Evolutionary conservation across 176 grass and related monocot species (phyloP), one percentile per base, ranked within the genome.

Genomic region (Musa acuminata): DNA sequence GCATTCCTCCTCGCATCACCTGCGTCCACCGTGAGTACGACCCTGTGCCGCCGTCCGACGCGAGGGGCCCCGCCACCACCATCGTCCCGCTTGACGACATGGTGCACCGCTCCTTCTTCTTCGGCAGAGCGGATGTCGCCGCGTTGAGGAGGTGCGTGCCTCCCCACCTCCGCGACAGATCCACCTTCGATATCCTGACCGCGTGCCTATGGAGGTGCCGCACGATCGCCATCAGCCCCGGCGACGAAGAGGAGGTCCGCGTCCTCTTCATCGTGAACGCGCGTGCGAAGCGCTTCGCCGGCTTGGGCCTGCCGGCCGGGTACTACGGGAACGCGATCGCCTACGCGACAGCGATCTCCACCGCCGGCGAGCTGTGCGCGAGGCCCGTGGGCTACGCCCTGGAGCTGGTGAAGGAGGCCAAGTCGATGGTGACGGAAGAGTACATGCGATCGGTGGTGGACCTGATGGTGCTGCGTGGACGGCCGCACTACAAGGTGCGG

Each of bases 291-390:
- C 11, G 79, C 43, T 70, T 12, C 20, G 20, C n/a, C 78, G 82
- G 49, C 50, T 27, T 87, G 13, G 82, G 80, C 17, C 71, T 94
- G 1, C 91, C 91, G 0, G 65, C 80, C 19, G 91, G 91, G 0
- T 94, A 79, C 83, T 94, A 94, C 83, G 83, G 91, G 26, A 94
- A 94, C 85, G 91, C 91, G 2, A 83, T 90, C 71, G 82, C 83
- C 2, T 94, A 82, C 79, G 75, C 88, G 12, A 78, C 87, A 2
- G 91, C 91, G 49, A 51, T 83, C 8, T 59, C 85, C 29, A 85
- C 80, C 11, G 91, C 79, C 0, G 78, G 79, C 0, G 81, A 85
- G 81, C 80, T 94, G 3, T 71, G 83, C 75, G 23, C 68, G 1
- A 50, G 59, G 50, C 82, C 81, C 49, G 59, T 94, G 25, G 82